phyloP scores from a whole-genome alignment of 768 basidiomycete genomes.

The Lentinus tigrinus region DNA sequence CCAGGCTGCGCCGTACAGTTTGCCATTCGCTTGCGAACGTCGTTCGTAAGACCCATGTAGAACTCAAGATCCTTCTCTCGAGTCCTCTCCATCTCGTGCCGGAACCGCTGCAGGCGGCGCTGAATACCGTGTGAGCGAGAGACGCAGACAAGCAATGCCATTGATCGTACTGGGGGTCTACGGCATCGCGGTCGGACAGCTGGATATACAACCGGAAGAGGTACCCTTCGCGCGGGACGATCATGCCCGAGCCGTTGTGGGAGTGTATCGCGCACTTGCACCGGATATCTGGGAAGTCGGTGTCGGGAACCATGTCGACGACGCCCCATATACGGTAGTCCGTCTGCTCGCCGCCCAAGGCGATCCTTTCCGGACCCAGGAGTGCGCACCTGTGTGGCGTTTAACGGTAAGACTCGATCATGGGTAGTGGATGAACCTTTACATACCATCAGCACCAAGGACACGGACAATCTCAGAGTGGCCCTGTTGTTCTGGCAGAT shows the following conservation, averaged over 20 bases:
- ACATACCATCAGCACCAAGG: constrained; percentile 70
- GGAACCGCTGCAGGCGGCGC: too few species aligned
- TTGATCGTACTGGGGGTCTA: too few species aligned
- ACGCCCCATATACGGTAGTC: constrained; percentile 88
- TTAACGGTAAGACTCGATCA: too few species aligned
- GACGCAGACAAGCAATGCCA: too few species aligned
- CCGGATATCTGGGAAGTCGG: constrained; percentile 56
- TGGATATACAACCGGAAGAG: constrained; percentile 53
- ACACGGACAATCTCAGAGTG: constrained; percentile 59
- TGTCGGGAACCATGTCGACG: constrained; percentile 53
- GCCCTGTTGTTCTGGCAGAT: constrained; percentile 32
- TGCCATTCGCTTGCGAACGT: too few species aligned
- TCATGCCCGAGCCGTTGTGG: constrained; percentile 47
- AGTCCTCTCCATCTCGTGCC: too few species aligned
- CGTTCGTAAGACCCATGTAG: too few species aligned
- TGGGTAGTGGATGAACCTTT: too few species aligned
- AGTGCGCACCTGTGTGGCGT: constrained; percentile 67
- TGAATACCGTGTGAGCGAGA: too few species aligned
- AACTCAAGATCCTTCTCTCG: too few species aligned
- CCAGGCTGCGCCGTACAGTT: too few species aligned
- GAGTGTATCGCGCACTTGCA: constrained; percentile 52
- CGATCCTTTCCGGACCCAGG: constrained; percentile 78
- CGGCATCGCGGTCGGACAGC: constrained; percentile 42
- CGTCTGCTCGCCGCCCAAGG: constrained; percentile 77
- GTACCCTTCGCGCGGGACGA: constrained; percentile 53